A percentile compares a stretch with the other conserved stretches of the same genome.
Conservation (phyloP, 352 stramenopile species). For the Globisporangium cederbergense region DNA sequence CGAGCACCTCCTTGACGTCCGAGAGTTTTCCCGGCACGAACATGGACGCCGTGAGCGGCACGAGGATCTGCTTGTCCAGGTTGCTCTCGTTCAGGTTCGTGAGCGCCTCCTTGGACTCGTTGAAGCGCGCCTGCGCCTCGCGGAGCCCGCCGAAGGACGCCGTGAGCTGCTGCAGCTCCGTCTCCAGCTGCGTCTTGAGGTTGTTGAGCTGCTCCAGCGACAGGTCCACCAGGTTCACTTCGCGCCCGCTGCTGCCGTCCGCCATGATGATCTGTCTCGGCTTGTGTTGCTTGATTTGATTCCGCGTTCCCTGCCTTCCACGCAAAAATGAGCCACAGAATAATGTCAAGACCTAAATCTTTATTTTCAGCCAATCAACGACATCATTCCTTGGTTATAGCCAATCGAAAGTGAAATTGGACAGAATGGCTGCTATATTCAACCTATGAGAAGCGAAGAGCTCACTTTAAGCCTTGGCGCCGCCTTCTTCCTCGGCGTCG, state of each 20-base stretch:
- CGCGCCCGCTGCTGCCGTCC: conserved; percentile 24
- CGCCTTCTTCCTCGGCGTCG: conserved; percentile 30
- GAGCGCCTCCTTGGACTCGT: conserved; percentile 78
- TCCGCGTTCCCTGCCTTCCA: conserved; percentile 1
- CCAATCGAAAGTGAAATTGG: background rate
- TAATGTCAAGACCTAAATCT: background rate
- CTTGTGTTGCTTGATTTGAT: background rate
- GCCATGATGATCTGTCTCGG: conserved; percentile 30
- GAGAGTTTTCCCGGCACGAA: conserved; percentile 90
- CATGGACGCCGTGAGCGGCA: conserved; percentile 94
- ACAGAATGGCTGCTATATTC: background rate
- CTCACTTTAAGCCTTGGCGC: no score
- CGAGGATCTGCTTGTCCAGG: conserved; percentile 85
- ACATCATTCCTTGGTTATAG: background rate
- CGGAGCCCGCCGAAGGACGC: conserved; percentile 65
- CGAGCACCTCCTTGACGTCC: conserved; percentile 86
- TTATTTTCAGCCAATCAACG: background rate
- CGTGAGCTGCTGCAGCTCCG: conserved; percentile 78
- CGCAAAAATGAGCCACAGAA: conserved; percentile 9
- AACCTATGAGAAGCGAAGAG: background rate
- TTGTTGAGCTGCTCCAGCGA: conserved; percentile 92
- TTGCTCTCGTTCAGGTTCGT: conserved; percentile 49
- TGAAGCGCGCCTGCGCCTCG: conserved; percentile 74
- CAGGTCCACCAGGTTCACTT: conserved; percentile 85
- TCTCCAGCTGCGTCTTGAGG: conserved; percentile 87